Base-by-base conservation (phyloP, 257 asterid species). In the Anisodus acutangulus region DNA sequence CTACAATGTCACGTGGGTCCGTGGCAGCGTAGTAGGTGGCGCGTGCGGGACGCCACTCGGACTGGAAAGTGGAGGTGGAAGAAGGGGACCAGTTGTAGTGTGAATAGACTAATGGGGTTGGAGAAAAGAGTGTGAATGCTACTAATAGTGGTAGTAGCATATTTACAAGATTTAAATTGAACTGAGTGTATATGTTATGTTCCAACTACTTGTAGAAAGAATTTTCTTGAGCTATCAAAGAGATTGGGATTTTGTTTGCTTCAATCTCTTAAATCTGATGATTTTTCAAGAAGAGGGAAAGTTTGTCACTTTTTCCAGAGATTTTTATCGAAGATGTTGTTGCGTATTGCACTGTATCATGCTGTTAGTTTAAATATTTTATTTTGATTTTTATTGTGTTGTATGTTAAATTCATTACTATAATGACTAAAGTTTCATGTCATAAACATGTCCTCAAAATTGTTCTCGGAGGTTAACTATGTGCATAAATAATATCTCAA, bases 1-100 rank as follows among this genome's bases (percentile, higher is more conserved):
- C 98, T 78, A 91, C 97, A 43, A 90, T 90, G 86, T 92, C 98
- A n/a, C 90, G 90, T 22, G 96, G 97, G 79, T 94, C 94, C 4
- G 89, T 82, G 53, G 95, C 88, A 66, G 98, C 98, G 89, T 92
- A 92, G 93, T 85, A 94, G 76, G 98, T 94, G 51, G 98, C 98
- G 80, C 94, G 92, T 84, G 99, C 98, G 81, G 94, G 86, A 68
- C 92, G 90, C 99, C 98, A 96, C 74, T 92, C 95, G 54, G 97
- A 84, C 53, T 88, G 93, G 17, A 89, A 79, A 68, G 87, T 82
- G 26, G 87, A 87, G 82, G 93, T 79, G 84, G 97, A 88, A 89
- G 93, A 67, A 37, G 80, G 66, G 22, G 62, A 74, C 79, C 79
- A 88, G 88, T 88, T 88, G 85, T 91, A 91, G 86, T 95, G 98